Evolutionary conservation across 1,284 basidiomycete species (phyloP), one percentile per base, ranked within the genome.

Genomic region (Ustanciosporium gigantosporum): DNA sequence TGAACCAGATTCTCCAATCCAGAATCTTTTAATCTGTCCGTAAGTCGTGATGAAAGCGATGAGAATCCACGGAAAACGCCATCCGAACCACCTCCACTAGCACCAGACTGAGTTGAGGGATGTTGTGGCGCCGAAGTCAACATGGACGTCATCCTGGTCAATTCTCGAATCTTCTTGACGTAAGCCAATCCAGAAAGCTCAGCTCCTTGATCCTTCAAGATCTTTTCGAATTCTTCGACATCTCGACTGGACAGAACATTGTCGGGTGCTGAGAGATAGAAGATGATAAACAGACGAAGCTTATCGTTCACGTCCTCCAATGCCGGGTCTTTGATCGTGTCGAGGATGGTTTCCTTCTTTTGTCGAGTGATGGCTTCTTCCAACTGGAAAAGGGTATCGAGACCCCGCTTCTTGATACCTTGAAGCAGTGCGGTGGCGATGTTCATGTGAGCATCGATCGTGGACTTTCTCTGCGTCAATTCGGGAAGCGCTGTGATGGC

Each of bases 401-500:
- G 82, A 5, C 91, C 91, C 36, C 95, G 86, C 61, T 87, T 86
- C 81, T 97, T 97, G 82, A 99, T 97, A 17, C 96, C 88, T 77
- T 95, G 92, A 23, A 99, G 81, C 14, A 99, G 81, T 6, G 94
- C 88, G 3, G 94, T 97, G 25, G 95, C 95, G 46, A 99, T 96
- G 80, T 98, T 97, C 93, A 98, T 98, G 74, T 98, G 94, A 1
- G 94, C 92, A 78, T 99, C 95, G 25, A 99, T 84, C 2, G 90
- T 94, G 36, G 91, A 88, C 73, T 99, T 99, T 35, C 95, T 85
- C 16, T 94, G 92, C 3, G 94, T 97, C 35, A 99, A 82, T 78
- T 98, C 94, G 2, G 95, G 95, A n/a, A 99, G 82, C 48, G 93
- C 91, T 0, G 94, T 98, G 76, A 99, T 96, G 3, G 95, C 95